Base-by-base conservation (phyloP, 2,329 filamentous ascomycete genomes). In the Alternaria panax region DNA sequence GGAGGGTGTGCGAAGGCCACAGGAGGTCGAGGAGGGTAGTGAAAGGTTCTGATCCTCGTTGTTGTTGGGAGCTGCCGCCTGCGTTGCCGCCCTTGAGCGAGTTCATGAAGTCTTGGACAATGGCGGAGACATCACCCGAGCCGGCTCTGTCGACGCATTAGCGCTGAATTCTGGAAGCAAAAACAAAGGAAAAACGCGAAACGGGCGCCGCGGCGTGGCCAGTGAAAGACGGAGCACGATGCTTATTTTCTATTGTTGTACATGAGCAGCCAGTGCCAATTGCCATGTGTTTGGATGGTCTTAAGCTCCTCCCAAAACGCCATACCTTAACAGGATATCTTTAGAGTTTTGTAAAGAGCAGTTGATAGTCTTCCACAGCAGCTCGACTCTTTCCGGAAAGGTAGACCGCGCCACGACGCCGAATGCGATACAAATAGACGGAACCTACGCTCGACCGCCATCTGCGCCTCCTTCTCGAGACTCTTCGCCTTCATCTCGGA, bases 361-460 rank as follows among this genome's bases (percentile, higher is more conserved):
- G 25, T 62, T 55, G 42, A 63, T 58, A 60, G 52, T 71, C 59
- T 65, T 68, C 63, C 52, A 67, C 51, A 60, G 64, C 62, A 55
- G 63, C 57, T 56, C 48, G 62, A 54, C 66, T 60, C 25, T 54
- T 63, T 60, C 53, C 68, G 54, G 70, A 64, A 41, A 70, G 65
- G 59, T 73, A 65, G 69, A 74, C 68, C 66, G 71, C 69, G 74
- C 75, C 75, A 73, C 73, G 74, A 75, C 75, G 73, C 65, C 65
- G 63, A 63, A 68, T 69, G 64, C 62, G 53, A 64, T 67, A 69
- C 61, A 70, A 71, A 68, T 60, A 60, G 58, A 73, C 59, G 59
- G 81, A 80, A 99, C 96, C 94, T 98, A 99, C 95, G 94, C 95
- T 97, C 95, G 89, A 82, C 92, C 96, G 75, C 96, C 95, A 81